phyloP scores from a whole-genome alignment of 1,284 basidiomycete species.

The Lignosus rhinocerotis region DNA sequence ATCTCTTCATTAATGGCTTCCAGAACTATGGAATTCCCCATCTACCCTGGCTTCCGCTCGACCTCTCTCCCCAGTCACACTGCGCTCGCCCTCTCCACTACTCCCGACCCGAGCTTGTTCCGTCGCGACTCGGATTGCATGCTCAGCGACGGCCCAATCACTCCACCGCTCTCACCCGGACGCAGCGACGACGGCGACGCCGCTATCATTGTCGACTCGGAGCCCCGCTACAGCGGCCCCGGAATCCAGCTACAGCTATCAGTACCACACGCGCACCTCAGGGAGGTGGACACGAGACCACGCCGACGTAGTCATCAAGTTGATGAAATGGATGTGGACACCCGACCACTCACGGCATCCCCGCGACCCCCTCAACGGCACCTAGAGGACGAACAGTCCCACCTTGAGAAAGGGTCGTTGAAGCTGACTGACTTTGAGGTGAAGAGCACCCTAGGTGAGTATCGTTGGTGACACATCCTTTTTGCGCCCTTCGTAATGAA shows the following conservation, averaged over 20 bases:
- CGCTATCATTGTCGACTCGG: slow-evolving; percentile 31
- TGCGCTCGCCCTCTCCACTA: slow-evolving; percentile 25
- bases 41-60: slow-evolving; percentile 34
- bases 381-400: slow-evolving; percentile 69
- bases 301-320: slow-evolving; percentile 19
- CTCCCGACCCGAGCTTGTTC: slow-evolving; percentile 25
- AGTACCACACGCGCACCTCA: slow-evolving; percentile 12
- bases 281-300: slow-evolving; percentile 19
- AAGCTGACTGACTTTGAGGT: slow-evolving; percentile 80
- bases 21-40: slow-evolving; percentile 25
- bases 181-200: slow-evolving; percentile 34
- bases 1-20: slow-evolving; percentile 25
- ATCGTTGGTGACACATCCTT: neutral
- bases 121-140: slow-evolving; percentile 36
- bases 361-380: slow-evolving; percentile 51
- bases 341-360: slow-evolving; percentile 17
- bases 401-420: slow-evolving; percentile 56
- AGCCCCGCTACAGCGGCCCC: slow-evolving; percentile 31
- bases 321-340: slow-evolving; percentile 32
- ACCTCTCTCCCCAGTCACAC: slow-evolving; percentile 37
- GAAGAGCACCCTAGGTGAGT: slow-evolving; percentile 72
- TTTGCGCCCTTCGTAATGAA: neutral
- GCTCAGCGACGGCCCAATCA: slow-evolving; percentile 39
- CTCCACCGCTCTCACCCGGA: slow-evolving; percentile 41
- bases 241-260: slow-evolving; percentile 12